phyloP scores from a whole-genome alignment of 2,329 filamentous ascomycete species.

The Lanzia echinophila region DNA sequence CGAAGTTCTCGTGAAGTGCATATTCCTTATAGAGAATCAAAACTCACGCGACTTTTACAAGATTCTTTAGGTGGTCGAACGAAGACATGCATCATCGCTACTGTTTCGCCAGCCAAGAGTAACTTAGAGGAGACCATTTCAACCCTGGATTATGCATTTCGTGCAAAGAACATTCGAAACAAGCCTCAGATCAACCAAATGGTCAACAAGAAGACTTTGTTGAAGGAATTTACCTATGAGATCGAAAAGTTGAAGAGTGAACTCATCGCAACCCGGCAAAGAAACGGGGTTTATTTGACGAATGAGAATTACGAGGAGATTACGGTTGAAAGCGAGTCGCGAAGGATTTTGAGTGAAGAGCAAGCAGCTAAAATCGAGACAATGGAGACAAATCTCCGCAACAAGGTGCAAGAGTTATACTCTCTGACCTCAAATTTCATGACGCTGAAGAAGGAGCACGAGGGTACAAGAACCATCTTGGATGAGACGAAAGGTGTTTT shows the following conservation, averaged over 20 bases:
- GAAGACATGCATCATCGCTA: slow-evolving; percentile 98
- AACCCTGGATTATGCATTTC: slow-evolving; percentile 93
- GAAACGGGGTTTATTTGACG: slow-evolving; percentile 91
- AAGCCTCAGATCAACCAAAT: slow-evolving; percentile 92
- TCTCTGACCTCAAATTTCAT: slow-evolving; percentile 81
- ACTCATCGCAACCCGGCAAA: slow-evolving; percentile 82
- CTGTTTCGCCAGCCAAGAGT: slow-evolving; percentile 86
- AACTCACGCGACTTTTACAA: slow-evolving; percentile 88
- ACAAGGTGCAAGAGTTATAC: slow-evolving; percentile 91
- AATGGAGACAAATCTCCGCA: slow-evolving; percentile 81
- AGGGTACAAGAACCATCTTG: slow-evolving; percentile 63
- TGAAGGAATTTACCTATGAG: slow-evolving; percentile 83
- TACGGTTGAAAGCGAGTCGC: slow-evolving; percentile 84
- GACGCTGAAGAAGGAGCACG: slow-evolving; percentile 82
- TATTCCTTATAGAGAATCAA: slow-evolving; percentile 90
- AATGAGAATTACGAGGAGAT: slow-evolving; percentile 87
- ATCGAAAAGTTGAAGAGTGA: slow-evolving; percentile 95
- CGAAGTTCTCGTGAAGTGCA: slow-evolving; percentile 56
- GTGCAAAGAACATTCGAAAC: slow-evolving; percentile 97
- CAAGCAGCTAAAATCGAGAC: slow-evolving; percentile 88
- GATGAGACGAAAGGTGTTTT: slow-evolving; percentile 76
- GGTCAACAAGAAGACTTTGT: slow-evolving; percentile 85
- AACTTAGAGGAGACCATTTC: slow-evolving; percentile 98
- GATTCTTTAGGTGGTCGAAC: slow-evolving; percentile 93
- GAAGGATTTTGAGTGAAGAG: slow-evolving; percentile 85